These are phyloP conservation scores for Sphagnum tenellum DNA, from an alignment of 225 moss, liverwort and hornwort species.

Conservation along the genomic window DNA sequence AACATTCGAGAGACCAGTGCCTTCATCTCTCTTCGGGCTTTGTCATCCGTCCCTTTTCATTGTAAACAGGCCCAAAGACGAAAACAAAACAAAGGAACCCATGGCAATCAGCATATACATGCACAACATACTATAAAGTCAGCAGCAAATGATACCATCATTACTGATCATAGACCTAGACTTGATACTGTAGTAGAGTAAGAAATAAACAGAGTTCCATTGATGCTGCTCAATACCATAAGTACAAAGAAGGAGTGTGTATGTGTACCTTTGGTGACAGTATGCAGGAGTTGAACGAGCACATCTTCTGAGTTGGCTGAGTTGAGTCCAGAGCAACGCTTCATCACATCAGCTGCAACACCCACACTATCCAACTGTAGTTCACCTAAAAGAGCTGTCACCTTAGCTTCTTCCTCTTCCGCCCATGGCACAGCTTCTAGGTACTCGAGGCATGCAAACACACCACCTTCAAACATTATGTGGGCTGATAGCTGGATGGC, in stretches of 20 bases:
- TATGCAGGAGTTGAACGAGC: slow-evolving; percentile 59
- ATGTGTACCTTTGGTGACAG: slow-evolving; percentile 54
- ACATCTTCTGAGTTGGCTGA: slow-evolving; percentile 60
- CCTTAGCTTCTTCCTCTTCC: slow-evolving; percentile 84
- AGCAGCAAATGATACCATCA: too few relatives aligned
- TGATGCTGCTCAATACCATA: too few relatives aligned
- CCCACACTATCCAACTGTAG: slow-evolving; percentile 69
- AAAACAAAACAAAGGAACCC: not conserved
- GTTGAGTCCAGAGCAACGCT: slow-evolving; percentile 48
- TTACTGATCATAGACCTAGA: too few relatives aligned
- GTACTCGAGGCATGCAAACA: slow-evolving; percentile 65
- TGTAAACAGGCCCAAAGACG: not conserved
- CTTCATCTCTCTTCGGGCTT: slow-evolving; percentile 84
- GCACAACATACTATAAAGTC: too few relatives aligned
- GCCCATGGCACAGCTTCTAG: slow-evolving; percentile 85
- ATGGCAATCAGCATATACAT: not conserved
- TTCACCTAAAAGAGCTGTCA: slow-evolving; percentile 56
- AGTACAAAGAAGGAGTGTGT: not conserved
- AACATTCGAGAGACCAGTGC: slow-evolving; percentile 73
- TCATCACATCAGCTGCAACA: slow-evolving; percentile 63
- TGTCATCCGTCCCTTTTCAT: slow-evolving; percentile 58
- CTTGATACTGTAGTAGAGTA: too few relatives aligned
- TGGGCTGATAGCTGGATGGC: slow-evolving; percentile 56
- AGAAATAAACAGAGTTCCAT: too few relatives aligned
- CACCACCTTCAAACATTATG: slow-evolving; percentile 83